A percentile compares a stretch with the other conserved stretches of the same genome.
Evolutionary conservation across 129 eudicot species (phyloP).

Genomic region (Flaveria robusta): DNA sequence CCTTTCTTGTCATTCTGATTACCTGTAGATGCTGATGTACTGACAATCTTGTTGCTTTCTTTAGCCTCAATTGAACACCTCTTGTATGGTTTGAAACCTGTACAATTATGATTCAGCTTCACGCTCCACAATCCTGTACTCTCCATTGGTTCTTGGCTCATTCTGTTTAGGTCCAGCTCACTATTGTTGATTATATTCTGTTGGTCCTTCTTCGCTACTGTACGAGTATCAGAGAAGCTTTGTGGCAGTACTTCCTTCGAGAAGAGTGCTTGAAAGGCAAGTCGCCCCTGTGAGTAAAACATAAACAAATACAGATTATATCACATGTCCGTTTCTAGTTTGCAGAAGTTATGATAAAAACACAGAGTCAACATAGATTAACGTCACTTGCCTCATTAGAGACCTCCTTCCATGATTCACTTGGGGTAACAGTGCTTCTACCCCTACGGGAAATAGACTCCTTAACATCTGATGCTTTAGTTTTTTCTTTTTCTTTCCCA

Average conservation of each 20-base stretch:
- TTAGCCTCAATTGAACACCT: conserved; percentile 89
- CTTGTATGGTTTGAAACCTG: conserved; percentile 94
- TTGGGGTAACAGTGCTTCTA: conserved; percentile 51
- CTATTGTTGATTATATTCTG: conserved; percentile 27
- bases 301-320: not conserved
- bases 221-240: conserved; percentile 57
- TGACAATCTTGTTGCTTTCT: conserved; percentile 44
- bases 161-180: conserved; percentile 36
- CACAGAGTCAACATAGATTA: not conserved
- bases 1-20: conserved; percentile 60
- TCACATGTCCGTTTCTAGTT: not conserved
- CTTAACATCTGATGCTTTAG: conserved; percentile 50
- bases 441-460: conserved; percentile 63
- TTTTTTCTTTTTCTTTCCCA: conserved; percentile 56
- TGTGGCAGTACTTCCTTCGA: conserved; percentile 79
- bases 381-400: conserved; percentile 76
- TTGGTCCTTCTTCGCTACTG: conserved; percentile 29
- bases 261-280: conserved; percentile 55
- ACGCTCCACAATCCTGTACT: conserved; percentile 46
- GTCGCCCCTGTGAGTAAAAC: conserved; percentile 62
- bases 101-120: conserved; percentile 55
- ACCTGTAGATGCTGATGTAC: conserved; percentile 20
- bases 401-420: conserved; percentile 95
- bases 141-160: conserved; percentile 42
- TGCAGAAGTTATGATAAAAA: not conserved